phyloP scores from a whole-genome alignment of 148 eudicot species.

The Cornus suecica region DNA sequence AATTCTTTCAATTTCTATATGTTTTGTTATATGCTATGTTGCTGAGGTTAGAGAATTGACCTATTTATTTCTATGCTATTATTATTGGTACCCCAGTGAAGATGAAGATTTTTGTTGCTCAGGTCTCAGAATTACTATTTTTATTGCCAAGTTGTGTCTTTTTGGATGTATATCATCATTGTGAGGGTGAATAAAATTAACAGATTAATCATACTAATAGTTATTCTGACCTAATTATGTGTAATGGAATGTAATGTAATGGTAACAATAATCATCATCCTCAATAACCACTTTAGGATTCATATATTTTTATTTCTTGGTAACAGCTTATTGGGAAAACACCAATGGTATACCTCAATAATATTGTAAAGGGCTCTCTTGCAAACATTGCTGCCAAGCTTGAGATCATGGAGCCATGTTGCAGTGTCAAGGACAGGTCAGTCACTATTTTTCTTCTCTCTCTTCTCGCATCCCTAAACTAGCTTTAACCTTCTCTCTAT shows the following conservation, averaged over 20 bases:
- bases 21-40: too few species aligned
- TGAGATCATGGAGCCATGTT: slow-evolving; percentile 98
- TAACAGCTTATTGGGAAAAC: slow-evolving; percentile 92
- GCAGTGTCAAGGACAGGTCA: slow-evolving; percentile 97
- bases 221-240: too few species aligned
- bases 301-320: too few species aligned
- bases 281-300: too few species aligned
- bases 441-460: background rate
- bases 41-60: too few species aligned
- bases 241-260: too few species aligned
- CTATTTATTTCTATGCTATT: background rate
- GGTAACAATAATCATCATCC: too few species aligned
- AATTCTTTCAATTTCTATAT: too few species aligned
- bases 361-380: slow-evolving; percentile 64
- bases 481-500: background rate
- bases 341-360: slow-evolving; percentile 96
- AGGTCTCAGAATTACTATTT: background rate
- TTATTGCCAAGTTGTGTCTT: background rate
- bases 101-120: background rate
- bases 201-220: too few species aligned
- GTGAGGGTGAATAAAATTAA: background rate
- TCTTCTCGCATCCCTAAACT: background rate
- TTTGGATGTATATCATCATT: background rate
- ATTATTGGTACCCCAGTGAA: too few species aligned
- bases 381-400: slow-evolving; percentile 96